Conservation (phyloP, 345 rosid genomes). For the Populus pruinosa region DNA sequence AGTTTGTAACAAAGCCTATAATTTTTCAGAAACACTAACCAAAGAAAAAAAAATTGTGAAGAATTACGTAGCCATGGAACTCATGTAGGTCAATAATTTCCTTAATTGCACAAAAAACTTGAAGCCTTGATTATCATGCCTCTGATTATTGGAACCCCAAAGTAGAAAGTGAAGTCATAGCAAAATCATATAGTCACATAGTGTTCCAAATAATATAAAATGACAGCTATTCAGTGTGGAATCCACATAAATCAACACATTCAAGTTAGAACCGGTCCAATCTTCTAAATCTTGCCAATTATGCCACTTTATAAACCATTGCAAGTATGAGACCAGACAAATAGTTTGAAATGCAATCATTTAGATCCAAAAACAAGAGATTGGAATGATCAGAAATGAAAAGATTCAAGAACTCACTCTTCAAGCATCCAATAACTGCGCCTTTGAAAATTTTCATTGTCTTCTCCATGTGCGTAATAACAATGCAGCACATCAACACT, state of each 20-base stretch:
- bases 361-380: not conserved
- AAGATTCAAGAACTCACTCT: conserved; percentile 62
- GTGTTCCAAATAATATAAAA: not conserved
- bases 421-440: conserved; percentile 99
- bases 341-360: not conserved
- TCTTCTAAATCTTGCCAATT: not conserved
- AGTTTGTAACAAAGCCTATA: not conserved
- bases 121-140: not conserved
- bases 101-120: not conserved
- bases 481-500: conserved; percentile 89
- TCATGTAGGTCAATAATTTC: not conserved
- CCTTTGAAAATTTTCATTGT: conserved; percentile 81
- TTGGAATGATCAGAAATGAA: not conserved
- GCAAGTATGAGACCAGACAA: not conserved
- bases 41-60: not conserved
- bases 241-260: not conserved
- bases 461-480: conserved; percentile 96
- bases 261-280: not conserved
- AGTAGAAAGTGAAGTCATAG: not conserved
- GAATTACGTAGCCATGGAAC: not conserved
- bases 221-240: not conserved
- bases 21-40: not conserved
- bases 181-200: not conserved
- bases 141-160: not conserved
- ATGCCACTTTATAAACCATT: not conserved